phyloP scores from a whole-genome alignment of 1,284 basidiomycete genomes.

The Trametes polyzona region DNA sequence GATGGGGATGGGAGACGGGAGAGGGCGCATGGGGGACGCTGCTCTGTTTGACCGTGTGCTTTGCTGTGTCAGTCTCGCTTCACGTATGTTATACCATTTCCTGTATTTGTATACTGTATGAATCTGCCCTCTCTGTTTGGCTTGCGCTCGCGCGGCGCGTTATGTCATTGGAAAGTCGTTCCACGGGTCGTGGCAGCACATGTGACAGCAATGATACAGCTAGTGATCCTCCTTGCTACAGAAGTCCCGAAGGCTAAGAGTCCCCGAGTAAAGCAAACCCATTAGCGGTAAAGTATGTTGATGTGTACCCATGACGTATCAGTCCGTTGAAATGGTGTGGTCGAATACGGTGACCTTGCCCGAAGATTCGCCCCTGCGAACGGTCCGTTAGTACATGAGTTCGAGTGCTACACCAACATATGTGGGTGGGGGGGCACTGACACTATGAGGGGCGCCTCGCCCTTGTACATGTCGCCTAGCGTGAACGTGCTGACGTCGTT shows the following conservation, averaged over 20 bases:
- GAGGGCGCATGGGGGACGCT: too few relatives aligned
- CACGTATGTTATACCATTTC: slow-evolving; percentile 26
- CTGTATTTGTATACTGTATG: slow-evolving; percentile 28
- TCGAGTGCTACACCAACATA: too few relatives aligned
- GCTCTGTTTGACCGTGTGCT: slow-evolving; percentile 1
- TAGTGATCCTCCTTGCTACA: background rate
- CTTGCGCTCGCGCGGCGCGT: background rate
- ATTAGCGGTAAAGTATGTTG: background rate
- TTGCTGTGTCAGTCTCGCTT: slow-evolving; percentile 9
- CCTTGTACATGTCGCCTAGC: slow-evolving; percentile 54
- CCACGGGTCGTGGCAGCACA: too few relatives aligned
- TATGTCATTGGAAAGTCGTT: background rate
- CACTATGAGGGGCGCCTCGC: slow-evolving; percentile 64
- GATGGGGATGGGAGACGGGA: too few relatives aligned
- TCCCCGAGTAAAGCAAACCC: background rate
- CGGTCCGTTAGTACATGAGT: background rate
- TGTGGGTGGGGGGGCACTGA: slow-evolving; percentile 40
- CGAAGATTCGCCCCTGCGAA: slow-evolving; percentile 26
- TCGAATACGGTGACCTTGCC: slow-evolving; percentile 28
- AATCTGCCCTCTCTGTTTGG: background rate
- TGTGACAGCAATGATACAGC: background rate
- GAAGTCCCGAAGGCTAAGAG: background rate
- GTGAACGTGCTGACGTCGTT: slow-evolving; percentile 64
- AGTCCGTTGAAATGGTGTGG: too few relatives aligned
- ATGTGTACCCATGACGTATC: too few relatives aligned